Conservation (phyloP, 2,329 filamentous ascomycete species). For the Sclerotinia subarctica region DNA sequence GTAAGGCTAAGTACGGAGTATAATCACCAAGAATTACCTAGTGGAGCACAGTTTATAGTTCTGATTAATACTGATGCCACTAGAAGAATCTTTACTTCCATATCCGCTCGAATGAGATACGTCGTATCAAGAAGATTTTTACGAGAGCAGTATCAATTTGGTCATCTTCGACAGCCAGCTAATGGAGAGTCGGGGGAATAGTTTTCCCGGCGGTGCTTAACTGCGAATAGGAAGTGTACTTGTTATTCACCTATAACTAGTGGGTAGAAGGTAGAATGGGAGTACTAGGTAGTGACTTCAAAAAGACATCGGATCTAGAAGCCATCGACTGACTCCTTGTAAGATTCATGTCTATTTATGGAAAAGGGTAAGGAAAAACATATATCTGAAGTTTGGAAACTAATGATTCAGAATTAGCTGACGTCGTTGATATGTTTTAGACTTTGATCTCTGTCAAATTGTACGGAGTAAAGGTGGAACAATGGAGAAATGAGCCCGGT, state of each 20-base stretch:
- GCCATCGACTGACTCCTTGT: too few relatives aligned
- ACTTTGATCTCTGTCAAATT: neutral
- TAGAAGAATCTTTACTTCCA: neutral
- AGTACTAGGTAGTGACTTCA: neutral
- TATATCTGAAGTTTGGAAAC: neutral
- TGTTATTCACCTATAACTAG: neutral
- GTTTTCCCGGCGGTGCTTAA: neutral
- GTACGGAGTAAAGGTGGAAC: conserved; percentile 6
- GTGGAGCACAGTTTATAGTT: too few relatives aligned
- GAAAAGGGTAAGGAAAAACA: neutral
- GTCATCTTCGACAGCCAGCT: neutral
- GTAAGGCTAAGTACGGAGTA: neutral
- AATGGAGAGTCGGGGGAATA: neutral
- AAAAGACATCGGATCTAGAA: neutral
- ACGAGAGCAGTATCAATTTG: neutral
- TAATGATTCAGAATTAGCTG: neutral
- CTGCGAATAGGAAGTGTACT: neutral
- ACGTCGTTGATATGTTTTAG: neutral
- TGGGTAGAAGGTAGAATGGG: neutral
- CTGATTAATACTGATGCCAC: neutral
- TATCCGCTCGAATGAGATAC: conserved; percentile 8
- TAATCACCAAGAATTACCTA: neutral
- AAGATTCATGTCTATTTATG: neutral
- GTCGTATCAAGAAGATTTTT: neutral
- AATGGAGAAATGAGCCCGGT: neutral